Evolutionary conservation across 1,139 yeast species (phyloP).

Genomic region (Debaryomycetaceae sp.): DNA sequence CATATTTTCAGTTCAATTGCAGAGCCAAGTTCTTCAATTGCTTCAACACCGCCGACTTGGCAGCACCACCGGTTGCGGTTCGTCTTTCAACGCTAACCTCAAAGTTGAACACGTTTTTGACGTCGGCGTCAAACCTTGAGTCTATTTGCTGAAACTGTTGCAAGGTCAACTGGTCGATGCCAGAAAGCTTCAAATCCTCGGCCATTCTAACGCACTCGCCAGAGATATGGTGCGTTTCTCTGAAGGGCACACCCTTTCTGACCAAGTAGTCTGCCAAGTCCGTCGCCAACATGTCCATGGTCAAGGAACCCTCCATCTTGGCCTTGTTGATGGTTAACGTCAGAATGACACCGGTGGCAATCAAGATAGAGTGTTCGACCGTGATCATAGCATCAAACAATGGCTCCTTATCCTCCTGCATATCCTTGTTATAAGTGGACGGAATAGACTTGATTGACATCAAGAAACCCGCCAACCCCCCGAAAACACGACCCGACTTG

Average conservation of each 20-base stretch:
- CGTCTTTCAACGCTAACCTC: constrained; percentile 96
- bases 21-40: constrained; percentile 53
- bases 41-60: constrained; percentile 77
- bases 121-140: constrained; percentile 74
- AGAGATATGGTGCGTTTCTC: constrained; percentile 97
- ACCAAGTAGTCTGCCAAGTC: constrained; percentile 97
- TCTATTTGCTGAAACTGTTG: constrained; percentile 81
- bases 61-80: constrained; percentile 95
- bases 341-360: constrained; percentile 94
- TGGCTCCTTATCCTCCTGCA: constrained; percentile 99
- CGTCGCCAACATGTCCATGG: constrained; percentile 99
- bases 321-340: constrained; percentile 70
- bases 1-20: constrained; percentile 16
- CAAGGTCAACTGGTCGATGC: constrained; percentile 74
- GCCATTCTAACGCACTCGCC: constrained; percentile 95
- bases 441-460: constrained; percentile 96
- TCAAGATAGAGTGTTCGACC: constrained; percentile 86
- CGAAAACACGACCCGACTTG: constrained; percentile 95
- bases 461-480: constrained; percentile 89
- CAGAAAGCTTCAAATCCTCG: constrained; percentile 69
- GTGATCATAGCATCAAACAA: constrained; percentile 86
- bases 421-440: constrained; percentile 94
- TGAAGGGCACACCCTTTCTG: constrained; percentile 96
- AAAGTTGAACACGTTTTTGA: constrained; percentile 77
- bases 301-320: constrained; percentile 80